phyloP scores from a whole-genome alignment of 805 yeast species.

The Kuraishia hungarica region DNA sequence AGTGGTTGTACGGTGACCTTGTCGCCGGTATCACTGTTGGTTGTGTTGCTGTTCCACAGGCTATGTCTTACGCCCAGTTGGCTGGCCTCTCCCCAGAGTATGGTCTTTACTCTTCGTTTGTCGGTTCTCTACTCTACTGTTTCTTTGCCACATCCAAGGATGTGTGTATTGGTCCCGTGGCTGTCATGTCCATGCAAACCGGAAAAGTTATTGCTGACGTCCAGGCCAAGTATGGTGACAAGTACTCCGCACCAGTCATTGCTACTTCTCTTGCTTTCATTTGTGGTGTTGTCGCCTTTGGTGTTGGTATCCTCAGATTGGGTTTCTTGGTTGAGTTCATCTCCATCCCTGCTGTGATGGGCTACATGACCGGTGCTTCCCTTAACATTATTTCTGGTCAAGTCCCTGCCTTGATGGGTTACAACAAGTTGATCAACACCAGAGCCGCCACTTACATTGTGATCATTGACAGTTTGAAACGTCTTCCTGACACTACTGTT shows the following conservation, averaged over 20 bases:
- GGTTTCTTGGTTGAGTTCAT: slow-evolving; percentile 87
- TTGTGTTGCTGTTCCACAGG: slow-evolving; percentile 86
- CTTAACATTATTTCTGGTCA: slow-evolving; percentile 77
- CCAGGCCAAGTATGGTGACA: slow-evolving; percentile 27
- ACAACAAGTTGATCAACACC: slow-evolving; percentile 55
- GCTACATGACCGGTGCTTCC: slow-evolving; percentile 94
- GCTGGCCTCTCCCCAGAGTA: slow-evolving; percentile 78
- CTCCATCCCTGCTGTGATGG: slow-evolving; percentile 86
- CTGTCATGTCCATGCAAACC: slow-evolving; percentile 87
- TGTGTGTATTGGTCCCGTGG: slow-evolving; percentile 94
- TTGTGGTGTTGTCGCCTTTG: slow-evolving; percentile 81
- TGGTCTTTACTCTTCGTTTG: slow-evolving; percentile 86
- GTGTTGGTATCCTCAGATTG: slow-evolving; percentile 71
- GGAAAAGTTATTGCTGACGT: slow-evolving; percentile 69
- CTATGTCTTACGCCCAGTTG: slow-evolving; percentile 89
- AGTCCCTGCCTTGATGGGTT: slow-evolving; percentile 82
- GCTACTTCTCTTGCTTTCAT: slow-evolving; percentile 75
- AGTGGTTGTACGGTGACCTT: slow-evolving; percentile 76
- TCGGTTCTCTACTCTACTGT: slow-evolving; percentile 84
- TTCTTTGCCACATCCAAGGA: slow-evolving; percentile 93
- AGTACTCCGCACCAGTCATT: slow-evolving; percentile 55
- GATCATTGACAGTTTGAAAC: slow-evolving; percentile 61
- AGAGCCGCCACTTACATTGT: slow-evolving; percentile 63
- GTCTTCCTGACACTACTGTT: slow-evolving; percentile 55
- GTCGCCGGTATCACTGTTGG: slow-evolving; percentile 94